Base-by-base conservation (phyloP, 2,329 filamentous ascomycete species). In the Ramularia collo-cygni region DNA sequence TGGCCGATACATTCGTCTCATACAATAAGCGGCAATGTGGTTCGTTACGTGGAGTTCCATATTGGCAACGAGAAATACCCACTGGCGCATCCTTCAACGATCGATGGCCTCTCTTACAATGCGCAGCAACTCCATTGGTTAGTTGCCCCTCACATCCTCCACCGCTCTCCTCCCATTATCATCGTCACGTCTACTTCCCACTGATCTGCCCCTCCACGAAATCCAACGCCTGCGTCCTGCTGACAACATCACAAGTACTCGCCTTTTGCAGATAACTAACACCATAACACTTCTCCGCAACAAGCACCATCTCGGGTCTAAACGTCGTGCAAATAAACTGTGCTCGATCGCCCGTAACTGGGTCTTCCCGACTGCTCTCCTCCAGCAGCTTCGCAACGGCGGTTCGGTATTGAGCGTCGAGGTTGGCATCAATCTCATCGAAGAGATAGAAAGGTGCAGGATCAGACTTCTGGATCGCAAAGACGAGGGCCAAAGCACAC, bases 261-360 rank as follows among this genome's bases (percentile, higher is more conserved):
- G 89, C 93, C 75, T 96, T 96, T 64, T 89, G 90, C 51, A 73
- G 54, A 65, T 90, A 96, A 37, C 85, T 87, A 37, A 98, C 92
- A 46, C 92, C 92, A 63, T 98, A 98, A 66, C 90, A 95, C 69
- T 95, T 94, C 69, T 96, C 89, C 3, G 92, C 92, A 14, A 96
- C 87, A 46, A 84, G 78, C 48, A 98, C 76, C 74, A 98, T 95
- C 67, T 98, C 92, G 1, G 92, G 92, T 42, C 92, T 76, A 77
- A 98, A 98, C 2, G 92, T 98, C 3, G 92, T 98, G 74, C 92
- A 96, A 64, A 98, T 98, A 61, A 98, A 98, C 63, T 98, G 82
- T 24, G 21, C 21, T 10, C 21, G 21, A 24, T 24, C 21, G 0
- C 80, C 81, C 26, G 58, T 64, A 6, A 24, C 21, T 10, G 21